Evolutionary conservation across 129 eudicot genomes (phyloP), one percentile per base, ranked within the genome.

Genomic region (Centella asiatica): DNA sequence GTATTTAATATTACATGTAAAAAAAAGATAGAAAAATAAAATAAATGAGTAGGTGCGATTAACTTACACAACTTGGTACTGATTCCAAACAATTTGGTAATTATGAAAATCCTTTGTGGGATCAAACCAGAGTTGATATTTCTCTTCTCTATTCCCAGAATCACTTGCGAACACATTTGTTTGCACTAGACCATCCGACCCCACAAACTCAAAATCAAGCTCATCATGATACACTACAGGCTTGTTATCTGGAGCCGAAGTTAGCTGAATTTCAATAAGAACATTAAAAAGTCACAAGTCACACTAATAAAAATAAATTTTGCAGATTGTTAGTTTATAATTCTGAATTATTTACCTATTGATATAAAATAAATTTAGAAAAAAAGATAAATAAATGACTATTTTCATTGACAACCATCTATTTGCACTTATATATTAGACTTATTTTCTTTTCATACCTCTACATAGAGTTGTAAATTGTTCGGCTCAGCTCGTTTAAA

Each of bases 161-260:
- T 63, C 76, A 40, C 37, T 46, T 25, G 64, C 69, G 42, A 71
- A 62, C 4, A 71, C 49, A 52, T 71, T 71, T 7, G 76, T 71
- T 0, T 28, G 60, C 26, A 10, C 18, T 9, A 13, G 9, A 4
- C 11, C 17, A 4, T 23, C 44, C 6, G 9, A 24, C 12, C 31
- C 56, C 24, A 53, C 0, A 33, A 71, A 62, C 36, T 71, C 75
- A 28, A 71, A 71, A 47, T 71, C 75, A 18, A 71, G 13, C 45
- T 62, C 75, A 31, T 71, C 76, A 26, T 71, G 76, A 17, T 20
- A 19, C 1, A 1, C 42, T 2, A 4, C 14, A 1, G 2, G 15
- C n/a, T 13, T 3, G 2, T 15, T 22, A 29, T 22, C 20, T 10
- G 28, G 25, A 14, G n/a, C 20, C 5, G 69, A 62, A n/a, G 31